These are phyloP conservation scores for Chlorella ohadii DNA, from an alignment of 139 green algal species.

Conservation along the genomic window DNA sequence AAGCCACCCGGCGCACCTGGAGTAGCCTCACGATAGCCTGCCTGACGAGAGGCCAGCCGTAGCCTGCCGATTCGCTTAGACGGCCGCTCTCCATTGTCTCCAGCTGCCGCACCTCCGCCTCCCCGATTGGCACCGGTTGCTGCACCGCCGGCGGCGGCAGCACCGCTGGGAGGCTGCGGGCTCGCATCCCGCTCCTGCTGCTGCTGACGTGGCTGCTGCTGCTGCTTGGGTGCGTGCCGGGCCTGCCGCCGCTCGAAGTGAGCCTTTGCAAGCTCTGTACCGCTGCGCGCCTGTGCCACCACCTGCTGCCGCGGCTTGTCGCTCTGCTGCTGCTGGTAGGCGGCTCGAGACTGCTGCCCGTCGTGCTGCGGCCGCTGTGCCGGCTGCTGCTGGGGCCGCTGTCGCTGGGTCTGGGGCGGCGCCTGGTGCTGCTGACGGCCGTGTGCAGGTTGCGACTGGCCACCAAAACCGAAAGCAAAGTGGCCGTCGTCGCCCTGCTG, in stretches of 20 bases:
- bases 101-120: not conserved
- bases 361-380: not conserved
- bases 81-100: not conserved
- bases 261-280: not conserved
- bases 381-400: not conserved
- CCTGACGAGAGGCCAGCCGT: conserved; percentile 16
- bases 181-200: not conserved
- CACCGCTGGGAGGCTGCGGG: not conserved
- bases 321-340: not conserved
- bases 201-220: too few relatives aligned
- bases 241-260: not conserved
- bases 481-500: not conserved
- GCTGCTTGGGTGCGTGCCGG: conserved; percentile 1
- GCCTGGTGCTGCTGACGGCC: not conserved
- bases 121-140: not conserved
- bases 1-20: not conserved
- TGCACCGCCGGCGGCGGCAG: too few relatives aligned
- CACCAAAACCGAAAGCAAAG: not conserved
- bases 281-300: not conserved
- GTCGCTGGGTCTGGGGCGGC: not conserved
- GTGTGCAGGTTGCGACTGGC: not conserved
- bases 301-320: not conserved
- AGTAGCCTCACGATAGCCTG: conserved; percentile 35
- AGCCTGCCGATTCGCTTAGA: conserved; percentile 29
- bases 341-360: not conserved